Evolutionary conservation across 2,329 filamentous ascomycete species (phyloP).

Genomic region (Trichoderma aggressivum): DNA sequence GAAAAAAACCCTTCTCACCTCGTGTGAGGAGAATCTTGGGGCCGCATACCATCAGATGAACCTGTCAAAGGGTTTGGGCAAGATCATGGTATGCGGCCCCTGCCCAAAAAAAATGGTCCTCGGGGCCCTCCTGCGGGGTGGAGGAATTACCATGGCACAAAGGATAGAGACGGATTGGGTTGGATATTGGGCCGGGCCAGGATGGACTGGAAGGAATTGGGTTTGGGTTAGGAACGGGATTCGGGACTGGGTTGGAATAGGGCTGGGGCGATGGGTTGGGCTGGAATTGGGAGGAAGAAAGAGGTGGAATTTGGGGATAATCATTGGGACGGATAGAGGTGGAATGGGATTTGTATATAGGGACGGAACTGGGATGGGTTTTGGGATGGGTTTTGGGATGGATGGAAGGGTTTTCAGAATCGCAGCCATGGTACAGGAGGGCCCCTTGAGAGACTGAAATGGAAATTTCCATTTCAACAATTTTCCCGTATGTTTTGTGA

Average conservation of each 20-base stretch:
- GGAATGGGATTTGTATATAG: neutral
- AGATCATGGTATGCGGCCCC: neutral
- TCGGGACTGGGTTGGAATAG: neutral
- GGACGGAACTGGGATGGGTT: neutral
- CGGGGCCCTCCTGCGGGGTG: neutral
- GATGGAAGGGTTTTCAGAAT: neutral
- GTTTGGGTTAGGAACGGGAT: neutral
- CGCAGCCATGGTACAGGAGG: neutral
- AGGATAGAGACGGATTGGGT: neutral
- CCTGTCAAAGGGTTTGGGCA: neutral
- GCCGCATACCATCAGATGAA: neutral
- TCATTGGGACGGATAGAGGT: neutral
- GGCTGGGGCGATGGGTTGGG: neutral
- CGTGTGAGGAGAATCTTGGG: neutral
- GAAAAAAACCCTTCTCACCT: neutral
- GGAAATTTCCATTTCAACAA: neutral
- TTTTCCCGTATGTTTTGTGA: neutral
- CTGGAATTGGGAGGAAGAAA: neutral
- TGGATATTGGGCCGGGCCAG: neutral
- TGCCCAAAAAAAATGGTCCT: neutral
- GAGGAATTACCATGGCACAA: neutral
- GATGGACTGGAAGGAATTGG: neutral
- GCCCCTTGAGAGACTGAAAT: neutral
- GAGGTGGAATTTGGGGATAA: neutral
- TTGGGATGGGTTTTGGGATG: neutral